phyloP scores from a whole-genome alignment of 1,284 basidiomycete genomes.

The Rhizopogon parksii region DNA sequence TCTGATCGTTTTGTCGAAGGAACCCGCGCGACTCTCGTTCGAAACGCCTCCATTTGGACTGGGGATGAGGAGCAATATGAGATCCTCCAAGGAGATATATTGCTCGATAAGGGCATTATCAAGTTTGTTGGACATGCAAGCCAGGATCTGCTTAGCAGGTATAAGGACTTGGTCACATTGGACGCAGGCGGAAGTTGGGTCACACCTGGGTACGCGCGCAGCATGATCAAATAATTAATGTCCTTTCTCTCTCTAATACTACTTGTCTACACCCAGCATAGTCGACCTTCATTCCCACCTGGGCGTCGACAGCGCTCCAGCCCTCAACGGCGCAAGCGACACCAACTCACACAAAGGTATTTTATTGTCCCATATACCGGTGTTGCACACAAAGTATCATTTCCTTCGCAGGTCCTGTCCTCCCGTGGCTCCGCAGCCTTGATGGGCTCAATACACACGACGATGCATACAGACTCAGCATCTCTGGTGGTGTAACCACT shows the following conservation, averaged over 20 bases:
- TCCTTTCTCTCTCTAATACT: not conserved
- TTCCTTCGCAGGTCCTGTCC: conserved; percentile 26
- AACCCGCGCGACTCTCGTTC: conserved; percentile 49
- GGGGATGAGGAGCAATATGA: conserved; percentile 48
- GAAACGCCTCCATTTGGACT: conserved; percentile 69
- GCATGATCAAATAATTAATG: conserved; percentile 1
- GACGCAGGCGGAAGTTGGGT: conserved; percentile 42
- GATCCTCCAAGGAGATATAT: conserved; percentile 42
- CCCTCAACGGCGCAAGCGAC: conserved; percentile 37
- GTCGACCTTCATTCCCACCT: conserved; percentile 65
- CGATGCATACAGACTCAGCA: conserved; percentile 26
- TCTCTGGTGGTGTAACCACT: conserved; percentile 55
- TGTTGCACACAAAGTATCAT: not conserved
- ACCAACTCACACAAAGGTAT: conserved; percentile 38
- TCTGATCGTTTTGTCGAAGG: conserved; percentile 59
- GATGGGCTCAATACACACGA: conserved; percentile 30
- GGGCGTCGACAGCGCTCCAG: conserved; percentile 45
- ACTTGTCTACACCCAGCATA: conserved; percentile 21
- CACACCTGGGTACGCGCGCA: conserved; percentile 34
- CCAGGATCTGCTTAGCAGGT: conserved; percentile 21
- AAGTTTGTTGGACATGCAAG: conserved; percentile 33
- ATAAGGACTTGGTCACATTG: conserved; percentile 25
- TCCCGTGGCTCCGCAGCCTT: conserved; percentile 34
- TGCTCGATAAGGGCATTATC: conserved; percentile 42
- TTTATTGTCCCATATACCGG: not conserved